These are phyloP conservation scores for Phaeoacremonium minimum DNA, from an alignment of 2,329 filamentous ascomycete species.

Conservation along the genomic window DNA sequence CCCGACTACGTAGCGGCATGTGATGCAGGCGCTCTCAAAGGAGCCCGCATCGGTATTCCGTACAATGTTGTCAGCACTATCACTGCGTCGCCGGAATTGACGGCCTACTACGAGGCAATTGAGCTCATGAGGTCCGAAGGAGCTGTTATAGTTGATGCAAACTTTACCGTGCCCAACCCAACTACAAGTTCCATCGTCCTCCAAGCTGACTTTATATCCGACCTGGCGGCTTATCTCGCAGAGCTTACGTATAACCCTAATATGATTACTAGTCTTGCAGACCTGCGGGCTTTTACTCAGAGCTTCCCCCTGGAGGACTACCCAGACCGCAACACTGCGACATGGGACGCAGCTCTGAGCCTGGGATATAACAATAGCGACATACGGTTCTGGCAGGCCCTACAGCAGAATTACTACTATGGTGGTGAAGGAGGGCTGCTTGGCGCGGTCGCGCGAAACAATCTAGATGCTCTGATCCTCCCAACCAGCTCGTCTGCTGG, in stretches of 20 bases:
- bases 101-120: conserved; percentile 51
- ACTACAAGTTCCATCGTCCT: conserved; percentile 31
- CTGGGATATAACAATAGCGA: conserved; percentile 51
- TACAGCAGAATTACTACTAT: conserved; percentile 47
- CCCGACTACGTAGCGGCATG: conserved; percentile 59
- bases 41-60: conserved; percentile 59
- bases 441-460: conserved; percentile 25
- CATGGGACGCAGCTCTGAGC: conserved; percentile 51
- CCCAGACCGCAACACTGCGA: conserved; percentile 52
- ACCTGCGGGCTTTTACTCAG: conserved; percentile 53
- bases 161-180: conserved; percentile 27
- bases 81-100: conserved; percentile 18
- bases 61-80: conserved; percentile 34
- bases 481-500: conserved; percentile 1
- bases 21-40: conserved; percentile 44
- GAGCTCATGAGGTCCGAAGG: conserved; percentile 46
- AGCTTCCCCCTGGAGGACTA: conserved; percentile 49
- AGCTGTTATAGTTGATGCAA: conserved; percentile 54
- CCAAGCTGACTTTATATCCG: conserved; percentile 53
- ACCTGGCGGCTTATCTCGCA: conserved; percentile 52
- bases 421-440: conserved; percentile 57
- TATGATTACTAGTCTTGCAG: conserved; percentile 43
- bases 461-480: conserved; percentile 9
- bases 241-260: conserved; percentile 54
- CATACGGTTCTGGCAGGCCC: conserved; percentile 51